Conservation (phyloP, 768 basidiomycete genomes). For the Daedaleopsis nitida region DNA sequence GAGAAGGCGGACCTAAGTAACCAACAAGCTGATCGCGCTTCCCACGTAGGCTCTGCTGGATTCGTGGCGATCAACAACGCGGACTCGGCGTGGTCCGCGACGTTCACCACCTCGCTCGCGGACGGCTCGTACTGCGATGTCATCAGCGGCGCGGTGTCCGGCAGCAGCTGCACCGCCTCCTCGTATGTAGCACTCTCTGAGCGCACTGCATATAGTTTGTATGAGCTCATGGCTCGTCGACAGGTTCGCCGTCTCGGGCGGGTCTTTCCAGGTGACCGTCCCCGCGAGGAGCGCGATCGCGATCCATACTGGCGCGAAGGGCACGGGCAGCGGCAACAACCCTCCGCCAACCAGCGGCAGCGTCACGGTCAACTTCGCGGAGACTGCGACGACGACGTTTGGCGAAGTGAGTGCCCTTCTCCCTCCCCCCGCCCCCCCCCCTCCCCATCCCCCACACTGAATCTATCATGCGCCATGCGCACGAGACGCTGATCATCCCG, state of each 20-base stretch:
- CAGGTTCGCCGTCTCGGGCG: conserved; percentile 53
- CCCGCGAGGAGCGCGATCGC: conserved; percentile 55
- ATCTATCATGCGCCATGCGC: too few relatives aligned
- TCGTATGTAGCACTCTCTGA: conserved; percentile 35
- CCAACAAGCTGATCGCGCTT: background rate
- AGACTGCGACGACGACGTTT: conserved; percentile 55
- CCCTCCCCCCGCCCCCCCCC: too few relatives aligned
- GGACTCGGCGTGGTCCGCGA: conserved; percentile 54
- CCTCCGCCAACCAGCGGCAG: conserved; percentile 3
- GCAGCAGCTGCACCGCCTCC: conserved; percentile 50
- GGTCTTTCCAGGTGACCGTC: conserved; percentile 52
- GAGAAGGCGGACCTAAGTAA: too few relatives aligned
- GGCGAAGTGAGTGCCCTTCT: conserved; percentile 48
- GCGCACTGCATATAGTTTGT: background rate
- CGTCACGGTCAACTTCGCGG: conserved; percentile 51
- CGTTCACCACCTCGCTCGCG: conserved; percentile 60
- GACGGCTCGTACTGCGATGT: conserved; percentile 68
- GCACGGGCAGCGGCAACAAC: conserved; percentile 10
- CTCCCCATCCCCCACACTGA: too few relatives aligned
- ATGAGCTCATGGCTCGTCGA: background rate
- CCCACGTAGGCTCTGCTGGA: conserved; percentile 43
- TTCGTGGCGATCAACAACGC: conserved; percentile 72
- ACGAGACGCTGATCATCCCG: background rate
- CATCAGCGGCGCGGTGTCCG: conserved; percentile 45
- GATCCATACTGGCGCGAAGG: conserved; percentile 49